phyloP scores from a whole-genome alignment of 176 grass and related monocot species.

The Secale cereale region DNA sequence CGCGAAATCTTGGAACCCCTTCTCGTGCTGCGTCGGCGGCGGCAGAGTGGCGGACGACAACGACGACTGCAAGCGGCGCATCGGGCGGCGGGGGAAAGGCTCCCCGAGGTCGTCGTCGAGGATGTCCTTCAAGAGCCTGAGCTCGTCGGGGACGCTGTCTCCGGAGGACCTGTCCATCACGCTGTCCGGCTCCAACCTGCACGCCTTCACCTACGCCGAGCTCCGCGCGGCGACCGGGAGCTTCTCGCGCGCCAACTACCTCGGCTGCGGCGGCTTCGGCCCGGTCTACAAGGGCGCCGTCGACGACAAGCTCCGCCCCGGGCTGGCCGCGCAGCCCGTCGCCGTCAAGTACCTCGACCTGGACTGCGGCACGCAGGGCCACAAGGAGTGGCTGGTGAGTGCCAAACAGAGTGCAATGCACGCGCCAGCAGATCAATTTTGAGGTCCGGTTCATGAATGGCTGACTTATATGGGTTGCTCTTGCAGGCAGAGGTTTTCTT shows the following conservation, averaged over 20 bases:
- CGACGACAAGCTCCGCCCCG: constrained; percentile 51
- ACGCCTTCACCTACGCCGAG: constrained; percentile 78
- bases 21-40: constrained; percentile 37
- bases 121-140: constrained; percentile 67
- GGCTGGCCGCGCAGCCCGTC: constrained; percentile 51
- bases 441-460: neutral
- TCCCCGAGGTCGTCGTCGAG: constrained; percentile 43
- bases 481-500: constrained; percentile 82
- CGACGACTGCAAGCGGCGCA: constrained; percentile 3
- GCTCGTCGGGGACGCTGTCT: constrained; percentile 60
- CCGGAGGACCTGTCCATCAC: constrained; percentile 78
- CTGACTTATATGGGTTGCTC: neutral
- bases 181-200: constrained; percentile 62
- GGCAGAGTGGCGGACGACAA: neutral
- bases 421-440: neutral
- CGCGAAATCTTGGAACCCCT: neutral
- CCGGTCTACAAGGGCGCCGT: constrained; percentile 75
- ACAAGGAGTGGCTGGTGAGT: constrained; percentile 94
- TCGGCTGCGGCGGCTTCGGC: constrained; percentile 84
- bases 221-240: constrained; percentile 44
- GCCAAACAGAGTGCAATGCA: neutral
- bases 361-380: constrained; percentile 73
- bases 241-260: constrained; percentile 70
- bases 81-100: constrained; percentile 16
- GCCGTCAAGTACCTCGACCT: constrained; percentile 88